A percentile compares a stretch with the other conserved stretches of the same genome.
phyloP scores from a whole-genome alignment of 768 basidiomycete species.

The Boletus insuetus region DNA sequence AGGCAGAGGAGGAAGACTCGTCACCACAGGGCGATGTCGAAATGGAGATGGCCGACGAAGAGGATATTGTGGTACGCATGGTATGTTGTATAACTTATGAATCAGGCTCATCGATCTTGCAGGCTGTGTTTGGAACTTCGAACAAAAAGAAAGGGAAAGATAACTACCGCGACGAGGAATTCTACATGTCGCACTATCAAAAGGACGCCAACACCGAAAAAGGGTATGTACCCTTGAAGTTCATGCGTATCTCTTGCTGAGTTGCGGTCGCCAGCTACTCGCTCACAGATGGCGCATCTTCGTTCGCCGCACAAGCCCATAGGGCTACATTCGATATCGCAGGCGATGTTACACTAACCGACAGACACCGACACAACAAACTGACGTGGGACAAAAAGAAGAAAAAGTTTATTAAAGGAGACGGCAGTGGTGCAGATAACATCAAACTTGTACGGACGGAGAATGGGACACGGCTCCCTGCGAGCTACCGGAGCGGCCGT shows the following conservation, averaged over 20 bases:
- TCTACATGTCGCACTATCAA: constrained; percentile 91
- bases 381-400: constrained; percentile 95
- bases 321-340: constrained; percentile 79
- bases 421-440: constrained; percentile 85
- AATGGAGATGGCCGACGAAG: constrained; percentile 76
- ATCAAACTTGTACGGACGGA: constrained; percentile 92
- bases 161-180: constrained; percentile 73
- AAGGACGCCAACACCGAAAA: constrained; percentile 85
- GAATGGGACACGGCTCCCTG: constrained; percentile 86
- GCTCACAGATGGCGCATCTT: constrained; percentile 80
- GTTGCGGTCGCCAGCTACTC: constrained; percentile 62
- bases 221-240: constrained; percentile 56
- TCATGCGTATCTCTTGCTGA: not conserved
- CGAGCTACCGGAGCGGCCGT: constrained; percentile 87
- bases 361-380: constrained; percentile 54
- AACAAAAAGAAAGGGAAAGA: constrained; percentile 42
- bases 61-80: constrained; percentile 61
- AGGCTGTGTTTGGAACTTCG: constrained; percentile 68
- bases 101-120: constrained; percentile 6
- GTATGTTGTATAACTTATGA: not conserved
- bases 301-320: constrained; percentile 80
- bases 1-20: constrained; percentile 34
- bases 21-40: constrained; percentile 27
- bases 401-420: constrained; percentile 89
- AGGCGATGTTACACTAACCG: constrained; percentile 61